Percentiles rank a stretch among this genome's conserved stretches.
phyloP scores from a whole-genome alignment of 2,329 filamentous ascomycete genomes.

The Colletotrichum spaethianum region DNA sequence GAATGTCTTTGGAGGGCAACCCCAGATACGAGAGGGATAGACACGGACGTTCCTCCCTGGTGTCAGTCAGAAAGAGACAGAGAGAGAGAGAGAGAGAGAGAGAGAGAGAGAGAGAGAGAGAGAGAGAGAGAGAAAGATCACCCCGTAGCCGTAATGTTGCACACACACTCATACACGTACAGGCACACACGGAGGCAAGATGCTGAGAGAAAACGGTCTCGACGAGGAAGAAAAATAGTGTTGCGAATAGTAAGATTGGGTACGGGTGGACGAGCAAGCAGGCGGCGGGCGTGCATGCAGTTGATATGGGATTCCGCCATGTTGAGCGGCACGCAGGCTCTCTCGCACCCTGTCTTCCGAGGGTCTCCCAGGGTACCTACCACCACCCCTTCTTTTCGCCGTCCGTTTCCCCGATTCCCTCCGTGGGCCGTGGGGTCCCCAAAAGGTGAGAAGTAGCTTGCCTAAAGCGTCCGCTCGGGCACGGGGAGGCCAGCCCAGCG shows the following conservation, averaged over 20 bases:
- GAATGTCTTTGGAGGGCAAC: conserved; percentile 37
- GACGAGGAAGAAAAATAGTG: background rate
- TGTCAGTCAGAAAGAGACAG: conserved; percentile 19
- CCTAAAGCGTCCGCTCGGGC: conserved; percentile 20
- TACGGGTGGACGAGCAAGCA: background rate
- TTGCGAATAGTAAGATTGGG: background rate
- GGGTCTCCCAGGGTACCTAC: background rate
- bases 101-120: background rate
- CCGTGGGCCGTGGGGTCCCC: conserved; percentile 27
- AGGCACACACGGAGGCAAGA: background rate
- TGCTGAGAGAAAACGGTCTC: background rate
- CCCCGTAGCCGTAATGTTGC: conserved; percentile 12
- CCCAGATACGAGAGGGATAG: conserved; percentile 40
- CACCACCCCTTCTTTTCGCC: conserved; percentile 4
- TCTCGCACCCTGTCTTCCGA: too few species aligned
- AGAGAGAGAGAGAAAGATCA: background rate
- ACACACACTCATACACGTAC: background rate
- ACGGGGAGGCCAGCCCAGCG: background rate
- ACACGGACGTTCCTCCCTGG: conserved; percentile 38
- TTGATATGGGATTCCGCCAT: conserved; percentile 4
- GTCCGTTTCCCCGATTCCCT: conserved; percentile 36
- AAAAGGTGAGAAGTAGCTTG: conserved; percentile 8
- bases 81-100: too few species aligned
- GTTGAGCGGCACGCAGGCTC: background rate
- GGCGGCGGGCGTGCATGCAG: background rate